Evolutionary conservation across 345 rosid genomes (phyloP).

Genomic region (Aurinia saxatilis): DNA sequence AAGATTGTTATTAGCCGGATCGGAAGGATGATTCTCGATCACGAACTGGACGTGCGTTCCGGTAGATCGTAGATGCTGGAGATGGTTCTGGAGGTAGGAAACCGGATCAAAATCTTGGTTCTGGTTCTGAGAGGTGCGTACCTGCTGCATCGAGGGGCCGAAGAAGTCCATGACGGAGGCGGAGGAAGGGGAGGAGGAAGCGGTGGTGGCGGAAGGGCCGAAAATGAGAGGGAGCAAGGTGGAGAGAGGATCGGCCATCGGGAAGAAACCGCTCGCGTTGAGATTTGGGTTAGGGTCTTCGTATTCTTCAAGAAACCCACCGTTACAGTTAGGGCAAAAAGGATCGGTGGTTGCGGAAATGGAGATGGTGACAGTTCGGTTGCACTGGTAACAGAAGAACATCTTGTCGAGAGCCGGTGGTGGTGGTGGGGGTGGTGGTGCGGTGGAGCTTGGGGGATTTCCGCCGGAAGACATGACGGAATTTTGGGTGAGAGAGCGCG

Average conservation of each 20-base stretch:
- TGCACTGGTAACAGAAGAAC: slow-evolving; percentile 60
- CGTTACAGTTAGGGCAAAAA: slow-evolving; percentile 52
- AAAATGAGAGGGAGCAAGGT: slow-evolving; percentile 29
- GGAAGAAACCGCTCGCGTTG: slow-evolving; percentile 10
- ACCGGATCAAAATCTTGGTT: slow-evolving; percentile 43
- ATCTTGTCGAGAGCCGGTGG: slow-evolving; percentile 28
- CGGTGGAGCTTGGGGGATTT: slow-evolving; percentile 24
- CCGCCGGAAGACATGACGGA: slow-evolving; percentile 36
- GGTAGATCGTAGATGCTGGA: slow-evolving; percentile 44
- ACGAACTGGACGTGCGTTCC: slow-evolving; percentile 65
- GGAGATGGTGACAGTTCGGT: slow-evolving; percentile 45
- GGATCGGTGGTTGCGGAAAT: slow-evolving; percentile 41
- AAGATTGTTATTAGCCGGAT: slow-evolving; percentile 32
- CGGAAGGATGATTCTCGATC: slow-evolving; percentile 42
- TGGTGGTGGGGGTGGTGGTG: slow-evolving; percentile 14
- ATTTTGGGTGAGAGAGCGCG: slow-evolving; percentile 14
- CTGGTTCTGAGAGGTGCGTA: background rate
- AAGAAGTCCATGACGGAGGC: slow-evolving; percentile 10
- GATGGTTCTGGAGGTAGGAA: slow-evolving; percentile 44
- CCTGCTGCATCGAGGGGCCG: slow-evolving; percentile 16
- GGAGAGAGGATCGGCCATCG: slow-evolving; percentile 27
- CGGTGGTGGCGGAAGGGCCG: slow-evolving; percentile 12
- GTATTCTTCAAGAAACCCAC: slow-evolving; percentile 58
- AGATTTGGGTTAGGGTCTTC: slow-evolving; percentile 45
- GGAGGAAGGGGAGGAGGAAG: slow-evolving; percentile 7